These are phyloP conservation scores for Aspergillus sp. DNA, from an alignment of 2,329 filamentous ascomycete species.

Conservation along the genomic window DNA sequence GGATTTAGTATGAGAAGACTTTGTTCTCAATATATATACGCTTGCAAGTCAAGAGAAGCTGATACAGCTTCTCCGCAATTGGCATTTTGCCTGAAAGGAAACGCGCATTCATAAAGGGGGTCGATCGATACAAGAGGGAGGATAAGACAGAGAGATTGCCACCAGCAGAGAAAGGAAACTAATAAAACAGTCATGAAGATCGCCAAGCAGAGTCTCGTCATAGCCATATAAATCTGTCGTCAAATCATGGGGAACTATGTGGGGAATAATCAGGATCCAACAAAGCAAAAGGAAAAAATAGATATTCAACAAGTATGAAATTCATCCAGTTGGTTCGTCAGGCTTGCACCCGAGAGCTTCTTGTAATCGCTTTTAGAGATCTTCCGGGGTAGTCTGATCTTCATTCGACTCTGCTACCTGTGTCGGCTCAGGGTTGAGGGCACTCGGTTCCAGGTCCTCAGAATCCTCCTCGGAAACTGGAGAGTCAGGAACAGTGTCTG, in stretches of 20 bases:
- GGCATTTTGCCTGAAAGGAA: not conserved
- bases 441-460: not conserved
- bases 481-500: not conserved
- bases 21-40: constrained; percentile 9
- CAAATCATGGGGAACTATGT: constrained; percentile 39
- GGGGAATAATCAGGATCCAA: constrained; percentile 38
- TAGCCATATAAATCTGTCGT: constrained; percentile 28
- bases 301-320: constrained; percentile 12
- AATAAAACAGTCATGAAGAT: constrained; percentile 15
- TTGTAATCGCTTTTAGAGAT: not conserved
- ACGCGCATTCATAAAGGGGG: not conserved
- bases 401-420: not conserved
- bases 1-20: not conserved
- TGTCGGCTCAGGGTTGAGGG: not conserved
- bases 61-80: not conserved
- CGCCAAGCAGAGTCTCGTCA: constrained; percentile 19
- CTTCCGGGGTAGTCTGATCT: not conserved
- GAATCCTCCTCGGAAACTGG: not conserved
- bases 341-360: not conserved
- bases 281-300: constrained; percentile 18
- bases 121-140: not conserved
- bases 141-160: not conserved
- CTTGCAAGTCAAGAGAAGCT: not conserved
- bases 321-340: constrained; percentile 8
- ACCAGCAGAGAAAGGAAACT: constrained; percentile 8